phyloP scores from a whole-genome alignment of 768 basidiomycete genomes.

The Kwoniella sp. region DNA sequence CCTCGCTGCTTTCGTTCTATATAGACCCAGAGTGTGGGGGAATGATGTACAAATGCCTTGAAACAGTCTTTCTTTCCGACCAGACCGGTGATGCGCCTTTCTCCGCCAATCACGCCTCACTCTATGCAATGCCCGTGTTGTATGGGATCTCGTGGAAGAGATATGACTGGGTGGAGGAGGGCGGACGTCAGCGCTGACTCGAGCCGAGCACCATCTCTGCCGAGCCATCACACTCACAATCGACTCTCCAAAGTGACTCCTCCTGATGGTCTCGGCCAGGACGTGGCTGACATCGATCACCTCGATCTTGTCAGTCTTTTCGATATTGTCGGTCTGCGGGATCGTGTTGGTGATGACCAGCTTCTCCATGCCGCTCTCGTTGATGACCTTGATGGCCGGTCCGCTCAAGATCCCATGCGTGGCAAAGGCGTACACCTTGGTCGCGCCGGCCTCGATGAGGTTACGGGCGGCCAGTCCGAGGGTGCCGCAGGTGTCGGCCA shows the following conservation, averaged over 20 bases:
- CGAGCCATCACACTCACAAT: slow-evolving; percentile 49
- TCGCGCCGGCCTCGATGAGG: slow-evolving; percentile 85
- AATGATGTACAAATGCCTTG: too few species aligned
- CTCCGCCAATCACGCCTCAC: too few species aligned
- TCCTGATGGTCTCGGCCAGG: slow-evolving; percentile 90
- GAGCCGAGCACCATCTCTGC: not conserved
- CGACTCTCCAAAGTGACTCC: slow-evolving; percentile 53
- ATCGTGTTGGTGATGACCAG: slow-evolving; percentile 97
- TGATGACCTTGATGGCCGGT: slow-evolving; percentile 25
- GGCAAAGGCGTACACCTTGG: slow-evolving; percentile 76
- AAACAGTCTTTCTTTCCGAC: too few species aligned
- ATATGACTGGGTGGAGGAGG: slow-evolving; percentile 37
- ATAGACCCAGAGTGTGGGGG: too few species aligned
- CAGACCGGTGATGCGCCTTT: too few species aligned
- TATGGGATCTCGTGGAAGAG: slow-evolving; percentile 50
- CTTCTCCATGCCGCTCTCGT: slow-evolving; percentile 57
- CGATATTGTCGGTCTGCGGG: slow-evolving; percentile 67
- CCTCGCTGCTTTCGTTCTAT: too few species aligned
- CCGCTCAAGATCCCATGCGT: slow-evolving; percentile 66
- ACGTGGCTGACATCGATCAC: slow-evolving; percentile 87
- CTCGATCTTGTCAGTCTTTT: slow-evolving; percentile 67
- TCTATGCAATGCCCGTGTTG: slow-evolving; percentile 24
- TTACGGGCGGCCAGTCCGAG: slow-evolving; percentile 75
- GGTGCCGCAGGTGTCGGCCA: slow-evolving; percentile 95
- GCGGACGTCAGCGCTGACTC: not conserved